Percentiles rank a stretch among this genome's conserved stretches.
Evolutionary conservation across 129 eudicot species (phyloP).

Genomic region (Tagetes patula): DNA sequence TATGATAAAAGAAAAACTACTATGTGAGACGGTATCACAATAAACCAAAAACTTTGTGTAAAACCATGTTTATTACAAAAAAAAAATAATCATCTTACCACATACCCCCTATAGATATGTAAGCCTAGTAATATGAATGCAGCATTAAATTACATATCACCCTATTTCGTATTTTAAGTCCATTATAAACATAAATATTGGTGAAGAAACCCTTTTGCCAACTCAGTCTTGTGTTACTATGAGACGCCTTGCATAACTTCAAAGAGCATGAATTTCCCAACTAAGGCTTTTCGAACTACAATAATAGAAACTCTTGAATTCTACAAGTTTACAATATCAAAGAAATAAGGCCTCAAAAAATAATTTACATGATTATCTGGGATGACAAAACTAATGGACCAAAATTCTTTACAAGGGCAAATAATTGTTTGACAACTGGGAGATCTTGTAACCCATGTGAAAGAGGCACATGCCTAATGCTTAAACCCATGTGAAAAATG

Average conservation of each 20-base stretch:
- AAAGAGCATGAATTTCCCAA: neutral
- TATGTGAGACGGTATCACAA: neutral
- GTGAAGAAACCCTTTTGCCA: constrained; percentile 4
- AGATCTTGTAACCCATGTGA: neutral
- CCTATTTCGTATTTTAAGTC: neutral
- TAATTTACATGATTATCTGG: neutral
- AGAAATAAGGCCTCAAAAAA: neutral
- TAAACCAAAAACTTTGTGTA: neutral
- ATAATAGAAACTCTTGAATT: neutral
- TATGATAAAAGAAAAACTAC: neutral
- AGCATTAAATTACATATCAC: neutral
- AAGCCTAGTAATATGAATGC: neutral
- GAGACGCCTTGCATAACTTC: neutral
- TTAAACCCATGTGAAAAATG: neutral
- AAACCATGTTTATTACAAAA: neutral
- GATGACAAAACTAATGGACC: neutral
- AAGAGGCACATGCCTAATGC: neutral
- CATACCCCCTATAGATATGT: neutral
- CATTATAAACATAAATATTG: neutral
- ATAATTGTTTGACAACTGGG: neutral
- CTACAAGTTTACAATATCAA: neutral
- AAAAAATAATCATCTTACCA: neutral
- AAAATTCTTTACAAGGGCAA: neutral
- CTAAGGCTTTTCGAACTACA: neutral
- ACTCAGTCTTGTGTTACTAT: neutral